Evolutionary conservation across 2,329 filamentous ascomycete genomes (phyloP), one percentile per base, ranked within the genome.

Genomic region (Aspergillus transmontanensis): DNA sequence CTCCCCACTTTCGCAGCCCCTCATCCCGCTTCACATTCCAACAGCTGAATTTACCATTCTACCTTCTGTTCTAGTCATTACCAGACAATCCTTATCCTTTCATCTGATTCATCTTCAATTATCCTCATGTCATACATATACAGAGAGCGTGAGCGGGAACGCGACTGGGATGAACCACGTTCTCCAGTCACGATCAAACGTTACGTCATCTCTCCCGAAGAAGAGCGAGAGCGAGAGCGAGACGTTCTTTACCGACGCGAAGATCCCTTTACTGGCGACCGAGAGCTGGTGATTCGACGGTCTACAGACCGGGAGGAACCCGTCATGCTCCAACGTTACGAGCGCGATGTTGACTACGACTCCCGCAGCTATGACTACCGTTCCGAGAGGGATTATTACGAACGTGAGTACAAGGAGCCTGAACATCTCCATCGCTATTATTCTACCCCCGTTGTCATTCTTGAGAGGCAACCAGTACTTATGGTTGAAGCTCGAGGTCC

Each of bases 401-500:
- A 83, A 66, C 74, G 78, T 76, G 73, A 78, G 74, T 80, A 70
- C 63, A 71, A 66, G 62, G 69, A 68, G 60, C 70, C 64, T 69
- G 81, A 80, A 66, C 81, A 83, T 62, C 75, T 85, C 30, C 81
- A 83, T 70, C 78, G 83, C 70, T 78, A 77, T 57, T 85, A 85
- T 66, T 76, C 79, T 57, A 77, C 78, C 67, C 79, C 81, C 56
- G 80, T 82, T 71, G 81, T 86, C 73, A 83, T 86, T 72, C 81
- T 81, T 64, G 80, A 84, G 65, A 80, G 79, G 36, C 80, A 84
- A 69, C 82, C 83, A 65, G 84, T 88, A 76, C 86, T 87, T 66
- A 81, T 86, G 70, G 80, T 83, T 66, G 82, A 86, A 76, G 81
- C 80, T 45, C 83, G 83, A 65, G 79, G 80, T 21, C 79, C 83